Base-by-base conservation (phyloP, 2,329 filamentous ascomycete genomes). In the Fusarium stilboides region DNA sequence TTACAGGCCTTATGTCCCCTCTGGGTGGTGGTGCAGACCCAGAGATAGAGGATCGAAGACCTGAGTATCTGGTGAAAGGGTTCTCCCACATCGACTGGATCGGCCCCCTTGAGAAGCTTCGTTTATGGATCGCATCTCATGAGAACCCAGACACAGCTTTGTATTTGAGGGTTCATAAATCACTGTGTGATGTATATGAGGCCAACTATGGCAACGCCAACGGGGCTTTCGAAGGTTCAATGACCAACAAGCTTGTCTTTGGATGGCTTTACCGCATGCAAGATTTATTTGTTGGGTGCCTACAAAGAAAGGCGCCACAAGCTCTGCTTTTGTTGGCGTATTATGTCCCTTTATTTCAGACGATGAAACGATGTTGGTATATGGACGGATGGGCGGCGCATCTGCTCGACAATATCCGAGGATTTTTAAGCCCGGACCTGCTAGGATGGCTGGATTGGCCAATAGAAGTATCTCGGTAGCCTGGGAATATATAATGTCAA, bases 231-330 rank as follows among this genome's bases (percentile, higher is more conserved):
- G 57, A 62, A 31, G 74, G 72, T 19, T 59, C 60, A 9, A 46
- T 42, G 7, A 53, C 55, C 13, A 64, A 75, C 39, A 62, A 63
- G 31, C 57, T 73, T 45, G 70, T 76, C 6, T 70, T 77, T 40
- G 71, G 69, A 6, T 77, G 75, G 75, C 57, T 77, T 34, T 77
- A 77, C 52, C 69, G 71, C 8, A 59, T 77, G 56, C 68, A 75
- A 31, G 69, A 77, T 44, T 58, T 68, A 8, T 77, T 72, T 62
- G 67, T 75, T 15, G 64, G 65, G 2, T 73, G 74, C 52, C 68
- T 77, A 8, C 71, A 75, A 42, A 53, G 65, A 13, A 74, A 69
- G 28, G 72, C 75, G 19, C 72, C 73, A 3, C 70, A 75, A n/a
- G 74, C 73, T 8, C 51, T 77, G 14, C 65, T 76, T 36, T 62